A percentile compares a stretch with the other conserved stretches of the same genome.
Evolutionary conservation across 441 rosid genomes (phyloP).

Genomic region (Euphorbia celastroides): DNA sequence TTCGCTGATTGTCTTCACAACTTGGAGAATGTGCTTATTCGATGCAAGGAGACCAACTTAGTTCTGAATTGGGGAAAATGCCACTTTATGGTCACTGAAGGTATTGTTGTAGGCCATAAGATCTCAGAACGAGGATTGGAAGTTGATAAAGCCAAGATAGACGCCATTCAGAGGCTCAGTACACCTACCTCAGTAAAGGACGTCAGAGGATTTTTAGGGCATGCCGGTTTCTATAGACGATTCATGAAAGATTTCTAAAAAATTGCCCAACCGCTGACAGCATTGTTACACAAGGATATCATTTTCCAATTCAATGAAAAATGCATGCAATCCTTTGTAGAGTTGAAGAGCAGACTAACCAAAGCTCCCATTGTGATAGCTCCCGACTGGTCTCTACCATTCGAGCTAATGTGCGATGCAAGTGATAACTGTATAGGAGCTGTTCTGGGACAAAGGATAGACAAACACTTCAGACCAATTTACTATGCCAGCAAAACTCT

Average conservation of each 20-base stretch:
- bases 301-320: neutral
- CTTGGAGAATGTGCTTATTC: too few species aligned
- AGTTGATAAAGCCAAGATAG: neutral
- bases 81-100: too few species aligned
- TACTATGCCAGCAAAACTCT: neutral
- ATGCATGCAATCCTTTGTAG: neutral
- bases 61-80: too few species aligned
- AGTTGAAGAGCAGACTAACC: neutral
- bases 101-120: too few species aligned
- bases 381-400: neutral
- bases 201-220: too few species aligned
- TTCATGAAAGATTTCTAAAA: neutral
- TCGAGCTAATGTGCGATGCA: neutral
- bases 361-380: neutral
- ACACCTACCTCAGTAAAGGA: too few species aligned
- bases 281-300: neutral
- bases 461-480: neutral
- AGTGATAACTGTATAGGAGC: neutral
- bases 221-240: too few species aligned
- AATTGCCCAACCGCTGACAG: neutral
- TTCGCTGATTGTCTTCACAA: too few species aligned
- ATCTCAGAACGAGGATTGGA: neutral
- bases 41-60: too few species aligned
- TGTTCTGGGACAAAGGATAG: neutral
- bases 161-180: neutral